Percentiles rank a stretch among this genome's conserved stretches.
phyloP scores from a whole-genome alignment of 495 filamentous ascomycete genomes.

The Xylaria flabelliformis region DNA sequence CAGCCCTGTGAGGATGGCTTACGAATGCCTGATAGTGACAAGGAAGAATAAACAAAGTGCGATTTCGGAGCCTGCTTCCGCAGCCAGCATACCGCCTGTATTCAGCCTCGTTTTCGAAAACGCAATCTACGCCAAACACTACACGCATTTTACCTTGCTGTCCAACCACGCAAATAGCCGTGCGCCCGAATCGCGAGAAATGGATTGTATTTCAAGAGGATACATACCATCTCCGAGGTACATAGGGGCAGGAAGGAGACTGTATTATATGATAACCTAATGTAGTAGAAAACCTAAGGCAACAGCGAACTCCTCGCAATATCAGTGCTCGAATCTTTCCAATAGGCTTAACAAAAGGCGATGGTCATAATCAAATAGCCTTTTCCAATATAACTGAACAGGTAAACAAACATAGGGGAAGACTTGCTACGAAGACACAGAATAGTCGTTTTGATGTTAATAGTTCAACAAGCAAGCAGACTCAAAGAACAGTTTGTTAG shows the following conservation, averaged over 20 bases:
- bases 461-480: not conserved
- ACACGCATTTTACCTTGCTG: not conserved
- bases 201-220: not conserved
- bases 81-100: not conserved
- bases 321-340: not conserved
- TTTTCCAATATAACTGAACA: not conserved
- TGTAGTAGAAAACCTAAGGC: not conserved
- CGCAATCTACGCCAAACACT: not conserved
- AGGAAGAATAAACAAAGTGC: not conserved
- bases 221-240: not conserved
- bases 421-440: not conserved
- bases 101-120: conserved; percentile 19
- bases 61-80: not conserved
- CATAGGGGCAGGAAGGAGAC: not conserved
- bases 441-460: not conserved
- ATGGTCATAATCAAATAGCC: not conserved
- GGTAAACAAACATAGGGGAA: not conserved
- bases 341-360: not conserved
- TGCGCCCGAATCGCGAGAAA: not conserved
- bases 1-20: not conserved
- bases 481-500: not conserved
- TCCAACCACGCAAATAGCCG: not conserved
- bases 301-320: not conserved
- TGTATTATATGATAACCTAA: not conserved
- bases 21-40: not conserved